A percentile compares a stretch with the other conserved stretches of the same genome.
Evolutionary conservation across 805 yeast species (phyloP).

Genomic region (Metschnikowia matae): DNA sequence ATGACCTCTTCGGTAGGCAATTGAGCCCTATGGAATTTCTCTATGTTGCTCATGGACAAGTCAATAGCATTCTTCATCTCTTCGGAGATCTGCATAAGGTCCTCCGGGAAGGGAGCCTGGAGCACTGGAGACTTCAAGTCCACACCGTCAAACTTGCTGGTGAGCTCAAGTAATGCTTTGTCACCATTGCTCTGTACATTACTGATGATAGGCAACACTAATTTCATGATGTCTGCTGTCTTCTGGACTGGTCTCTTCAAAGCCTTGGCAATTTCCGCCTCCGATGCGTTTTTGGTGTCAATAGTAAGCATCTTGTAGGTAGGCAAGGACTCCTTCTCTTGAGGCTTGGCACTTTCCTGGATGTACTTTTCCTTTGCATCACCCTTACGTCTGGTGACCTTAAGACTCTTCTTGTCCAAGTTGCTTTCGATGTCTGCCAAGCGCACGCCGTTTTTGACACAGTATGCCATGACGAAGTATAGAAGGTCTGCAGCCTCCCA

Average conservation of each 20-base stretch:
- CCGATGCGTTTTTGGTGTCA: slow-evolving; percentile 34
- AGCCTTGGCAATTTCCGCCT: slow-evolving; percentile 49
- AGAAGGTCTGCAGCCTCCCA: slow-evolving; percentile 97
- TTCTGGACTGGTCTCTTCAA: slow-evolving; percentile 93
- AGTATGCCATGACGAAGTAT: slow-evolving; percentile 52
- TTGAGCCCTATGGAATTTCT: slow-evolving; percentile 92
- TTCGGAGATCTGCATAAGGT: slow-evolving; percentile 65
- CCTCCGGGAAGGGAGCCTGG: slow-evolving; percentile 81
- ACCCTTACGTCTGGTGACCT: slow-evolving; percentile 90
- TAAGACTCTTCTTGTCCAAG: slow-evolving; percentile 75
- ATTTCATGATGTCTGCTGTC: slow-evolving; percentile 85
- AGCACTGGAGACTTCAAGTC: slow-evolving; percentile 66
- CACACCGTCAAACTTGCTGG: slow-evolving; percentile 90
- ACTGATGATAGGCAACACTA: slow-evolving; percentile 86
- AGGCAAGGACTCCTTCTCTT: slow-evolving; percentile 5
- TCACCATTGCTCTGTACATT: slow-evolving; percentile 78
- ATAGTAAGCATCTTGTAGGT: slow-evolving; percentile 50
- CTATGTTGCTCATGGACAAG: slow-evolving; percentile 81
- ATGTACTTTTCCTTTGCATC: slow-evolving; percentile 85
- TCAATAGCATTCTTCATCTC: slow-evolving; percentile 84
- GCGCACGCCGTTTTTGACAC: slow-evolving; percentile 69
- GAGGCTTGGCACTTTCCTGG: slow-evolving; percentile 8
- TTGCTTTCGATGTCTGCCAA: slow-evolving; percentile 79
- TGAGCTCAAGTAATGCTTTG: slow-evolving; percentile 78
- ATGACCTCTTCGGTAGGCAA: slow-evolving; percentile 63